These are phyloP conservation scores for Neophaeococcomyces mojaviensis DNA, from an alignment of 2,329 filamentous ascomycete species.

Conservation along the genomic window DNA sequence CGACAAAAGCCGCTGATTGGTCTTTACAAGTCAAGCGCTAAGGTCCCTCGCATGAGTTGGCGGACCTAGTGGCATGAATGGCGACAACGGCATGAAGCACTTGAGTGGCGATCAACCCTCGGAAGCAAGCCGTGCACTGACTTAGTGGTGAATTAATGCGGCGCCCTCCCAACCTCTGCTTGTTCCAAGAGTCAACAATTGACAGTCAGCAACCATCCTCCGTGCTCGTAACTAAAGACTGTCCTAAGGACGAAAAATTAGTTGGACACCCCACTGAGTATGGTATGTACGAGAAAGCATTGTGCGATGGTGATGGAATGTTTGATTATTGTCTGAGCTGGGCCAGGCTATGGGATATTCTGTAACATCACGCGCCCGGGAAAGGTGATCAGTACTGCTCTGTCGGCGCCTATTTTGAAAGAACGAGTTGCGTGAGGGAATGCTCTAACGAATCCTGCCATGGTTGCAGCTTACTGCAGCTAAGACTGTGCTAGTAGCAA, in stretches of 20 bases:
- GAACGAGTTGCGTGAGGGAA: background rate
- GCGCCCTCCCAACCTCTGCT: too few relatives aligned
- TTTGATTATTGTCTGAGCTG: background rate
- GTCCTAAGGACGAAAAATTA: too few relatives aligned
- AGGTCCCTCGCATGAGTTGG: constrained; percentile 1
- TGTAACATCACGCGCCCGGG: background rate
- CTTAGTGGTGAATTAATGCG: too few relatives aligned
- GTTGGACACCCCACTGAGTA: too few relatives aligned
- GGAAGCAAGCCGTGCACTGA: too few relatives aligned
- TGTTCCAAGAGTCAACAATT: too few relatives aligned
- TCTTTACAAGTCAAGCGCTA: background rate
- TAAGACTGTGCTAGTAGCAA: background rate
- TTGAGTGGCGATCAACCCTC: too few relatives aligned
- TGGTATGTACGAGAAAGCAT: too few relatives aligned
- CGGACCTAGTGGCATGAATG: background rate
- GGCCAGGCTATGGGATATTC: background rate
- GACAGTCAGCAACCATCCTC: too few relatives aligned
- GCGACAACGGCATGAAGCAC: background rate
- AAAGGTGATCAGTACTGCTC: background rate
- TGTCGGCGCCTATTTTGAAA: background rate
- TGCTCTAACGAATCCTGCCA: too few relatives aligned
- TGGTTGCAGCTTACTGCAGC: background rate
- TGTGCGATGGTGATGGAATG: too few relatives aligned
- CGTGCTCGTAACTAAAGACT: too few relatives aligned
- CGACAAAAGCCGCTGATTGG: constrained; percentile 1